Conservation (phyloP, 2,329 filamentous ascomycete genomes). For the Exophiala sp. region DNA sequence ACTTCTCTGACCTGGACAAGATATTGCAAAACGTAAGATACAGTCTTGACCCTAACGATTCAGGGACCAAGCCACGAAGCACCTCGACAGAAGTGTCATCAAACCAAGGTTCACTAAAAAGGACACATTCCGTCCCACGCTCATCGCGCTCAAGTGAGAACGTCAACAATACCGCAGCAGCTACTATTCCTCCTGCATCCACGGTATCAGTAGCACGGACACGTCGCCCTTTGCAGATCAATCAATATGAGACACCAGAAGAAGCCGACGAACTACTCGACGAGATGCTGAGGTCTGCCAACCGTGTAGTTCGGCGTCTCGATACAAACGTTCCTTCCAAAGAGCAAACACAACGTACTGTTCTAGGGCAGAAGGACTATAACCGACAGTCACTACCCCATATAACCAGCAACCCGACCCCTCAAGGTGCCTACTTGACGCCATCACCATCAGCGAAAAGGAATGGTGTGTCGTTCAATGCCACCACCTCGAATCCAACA, state of each 20-base stretch:
- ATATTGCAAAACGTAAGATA: conserved; percentile 59
- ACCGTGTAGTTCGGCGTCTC: conserved; percentile 69
- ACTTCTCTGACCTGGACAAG: conserved; percentile 59
- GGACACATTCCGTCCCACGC: conserved; percentile 26
- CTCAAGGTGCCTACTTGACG: conserved; percentile 57
- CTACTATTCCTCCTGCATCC: conserved; percentile 52
- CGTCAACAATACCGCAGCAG: conserved; percentile 49
- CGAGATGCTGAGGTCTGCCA: conserved; percentile 76
- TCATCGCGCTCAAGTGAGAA: conserved; percentile 24
- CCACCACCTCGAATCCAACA: conserved; percentile 45
- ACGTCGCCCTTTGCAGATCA: conserved; percentile 67
- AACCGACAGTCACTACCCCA: conserved; percentile 36
- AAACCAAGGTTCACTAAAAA: conserved; percentile 25
- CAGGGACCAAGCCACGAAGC: conserved; percentile 6
- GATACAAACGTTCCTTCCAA: conserved; percentile 42
- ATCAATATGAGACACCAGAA: conserved; percentile 88
- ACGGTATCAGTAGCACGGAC: conserved; percentile 57
- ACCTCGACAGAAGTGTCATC: conserved; percentile 12
- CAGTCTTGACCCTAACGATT: conserved; percentile 46
- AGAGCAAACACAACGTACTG: conserved; percentile 43
- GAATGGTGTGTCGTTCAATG: conserved; percentile 71
- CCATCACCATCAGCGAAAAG: conserved; percentile 79
- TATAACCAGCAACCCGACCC: conserved; percentile 14
- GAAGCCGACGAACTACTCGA: conserved; percentile 96
- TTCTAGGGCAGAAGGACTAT: conserved; percentile 35